These are phyloP conservation scores for Aspergillus glaucus DNA, from an alignment of 2,329 filamentous ascomycete genomes.

Conservation along the genomic window DNA sequence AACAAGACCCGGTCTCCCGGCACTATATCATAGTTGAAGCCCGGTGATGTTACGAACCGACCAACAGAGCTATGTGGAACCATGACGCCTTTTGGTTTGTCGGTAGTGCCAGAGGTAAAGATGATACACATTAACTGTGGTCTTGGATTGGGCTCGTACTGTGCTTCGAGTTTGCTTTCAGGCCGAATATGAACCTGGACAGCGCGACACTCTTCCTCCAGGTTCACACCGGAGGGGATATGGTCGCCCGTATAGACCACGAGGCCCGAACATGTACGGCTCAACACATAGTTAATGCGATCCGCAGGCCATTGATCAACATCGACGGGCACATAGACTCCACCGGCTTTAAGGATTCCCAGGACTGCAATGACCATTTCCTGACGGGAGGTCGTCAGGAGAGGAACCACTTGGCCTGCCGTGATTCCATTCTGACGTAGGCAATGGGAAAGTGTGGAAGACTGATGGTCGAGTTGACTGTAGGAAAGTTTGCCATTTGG, in stretches of 20 bases:
- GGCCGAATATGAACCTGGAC: background rate
- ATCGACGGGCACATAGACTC: background rate
- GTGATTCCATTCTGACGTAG: background rate
- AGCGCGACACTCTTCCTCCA: background rate
- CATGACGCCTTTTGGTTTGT: conserved; percentile 46
- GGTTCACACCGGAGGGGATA: background rate
- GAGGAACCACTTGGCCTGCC: background rate
- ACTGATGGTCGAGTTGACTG: background rate
- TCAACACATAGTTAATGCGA: background rate
- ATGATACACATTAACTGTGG: conserved; percentile 51
- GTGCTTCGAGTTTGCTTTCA: background rate
- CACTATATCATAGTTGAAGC: conserved; percentile 1
- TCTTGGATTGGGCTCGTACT: background rate
- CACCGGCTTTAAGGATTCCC: background rate
- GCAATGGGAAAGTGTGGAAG: background rate
- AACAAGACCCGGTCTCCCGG: conserved; percentile 10
- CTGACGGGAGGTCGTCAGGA: background rate
- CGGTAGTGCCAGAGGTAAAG: conserved; percentile 45
- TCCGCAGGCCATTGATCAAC: background rate
- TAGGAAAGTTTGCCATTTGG: background rate
- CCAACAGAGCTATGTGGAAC: conserved; percentile 5
- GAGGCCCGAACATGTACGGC: background rate
- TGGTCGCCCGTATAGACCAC: background rate
- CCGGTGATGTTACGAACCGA: conserved; percentile 2
- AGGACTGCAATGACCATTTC: background rate